Evolutionary conservation across 306 rosid genomes (phyloP).

Genomic region (Rosa rugosa): DNA sequence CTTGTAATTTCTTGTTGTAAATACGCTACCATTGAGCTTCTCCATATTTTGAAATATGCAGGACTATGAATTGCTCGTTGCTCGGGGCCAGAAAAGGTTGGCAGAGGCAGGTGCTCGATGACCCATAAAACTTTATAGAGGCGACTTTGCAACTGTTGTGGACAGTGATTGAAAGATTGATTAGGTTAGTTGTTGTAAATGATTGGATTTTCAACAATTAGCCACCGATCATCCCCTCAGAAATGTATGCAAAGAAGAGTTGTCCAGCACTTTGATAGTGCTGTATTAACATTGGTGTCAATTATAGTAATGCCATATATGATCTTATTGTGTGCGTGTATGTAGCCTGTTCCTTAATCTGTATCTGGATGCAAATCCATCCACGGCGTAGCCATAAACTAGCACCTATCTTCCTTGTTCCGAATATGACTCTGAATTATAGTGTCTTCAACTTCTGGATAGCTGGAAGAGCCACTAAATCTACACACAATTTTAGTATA

Average conservation of each 20-base stretch:
- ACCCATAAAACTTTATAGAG: constrained; percentile 24
- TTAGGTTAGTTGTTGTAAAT: constrained; percentile 2
- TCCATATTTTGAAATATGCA: constrained; percentile 26
- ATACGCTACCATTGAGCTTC: not conserved
- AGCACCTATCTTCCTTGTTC: not conserved
- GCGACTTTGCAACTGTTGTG: constrained; percentile 9
- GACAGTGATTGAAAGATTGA: constrained; percentile 23
- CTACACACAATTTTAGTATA: not conserved
- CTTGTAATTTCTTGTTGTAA: not conserved
- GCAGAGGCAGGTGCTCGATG: constrained; percentile 55
- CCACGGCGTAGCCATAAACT: not conserved
- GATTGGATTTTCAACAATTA: not conserved
- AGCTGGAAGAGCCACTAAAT: not conserved
- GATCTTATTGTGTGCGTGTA: not conserved
- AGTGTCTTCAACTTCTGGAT: not conserved
- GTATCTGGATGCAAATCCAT: no score
- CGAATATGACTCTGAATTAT: not conserved
- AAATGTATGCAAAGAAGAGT: not conserved
- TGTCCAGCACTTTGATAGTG: not conserved
- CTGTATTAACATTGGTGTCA: not conserved
- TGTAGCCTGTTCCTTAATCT: not conserved
- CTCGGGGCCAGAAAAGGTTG: constrained; percentile 44
- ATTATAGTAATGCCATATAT: not conserved
- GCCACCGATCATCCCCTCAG: not conserved
- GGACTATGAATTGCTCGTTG: constrained; percentile 70